phyloP scores from a whole-genome alignment of 352 stramenopile species.

The Globisporangium radiosum region DNA sequence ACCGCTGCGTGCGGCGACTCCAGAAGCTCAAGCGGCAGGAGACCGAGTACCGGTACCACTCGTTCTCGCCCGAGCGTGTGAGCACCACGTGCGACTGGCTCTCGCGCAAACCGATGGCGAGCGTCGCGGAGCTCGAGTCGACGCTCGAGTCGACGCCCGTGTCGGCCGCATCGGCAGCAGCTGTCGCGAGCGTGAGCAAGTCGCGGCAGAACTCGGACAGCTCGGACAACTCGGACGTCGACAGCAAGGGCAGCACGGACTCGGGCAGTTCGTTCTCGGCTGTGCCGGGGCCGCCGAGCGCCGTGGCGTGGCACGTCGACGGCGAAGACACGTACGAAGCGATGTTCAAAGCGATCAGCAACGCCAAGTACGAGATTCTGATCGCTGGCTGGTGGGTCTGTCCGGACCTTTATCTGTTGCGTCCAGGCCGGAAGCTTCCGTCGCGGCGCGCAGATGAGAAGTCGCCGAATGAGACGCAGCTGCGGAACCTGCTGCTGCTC shows the following conservation, averaged over 20 bases:
- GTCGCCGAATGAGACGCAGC: slow-evolving; percentile 56
- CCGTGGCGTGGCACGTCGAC: slow-evolving; percentile 83
- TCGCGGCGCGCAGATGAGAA: slow-evolving; percentile 27
- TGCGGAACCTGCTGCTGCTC: slow-evolving; percentile 70
- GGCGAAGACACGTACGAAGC: slow-evolving; percentile 81
- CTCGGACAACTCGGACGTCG: slow-evolving; percentile 11
- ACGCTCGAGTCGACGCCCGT: slow-evolving; percentile 9
- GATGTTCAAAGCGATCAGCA: slow-evolving; percentile 83
- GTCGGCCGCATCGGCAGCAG: background rate
- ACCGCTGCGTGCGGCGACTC: slow-evolving; percentile 59
- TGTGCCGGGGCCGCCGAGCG: slow-evolving; percentile 32
- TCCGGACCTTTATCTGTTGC: slow-evolving; percentile 76
- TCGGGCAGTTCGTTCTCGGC: slow-evolving; percentile 49
- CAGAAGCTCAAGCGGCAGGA: slow-evolving; percentile 77
- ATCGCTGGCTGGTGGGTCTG: slow-evolving; percentile 90
- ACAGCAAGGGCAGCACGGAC: slow-evolving; percentile 55
- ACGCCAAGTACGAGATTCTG: slow-evolving; percentile 85
- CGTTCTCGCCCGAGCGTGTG: slow-evolving; percentile 62
- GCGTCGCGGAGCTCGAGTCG: slow-evolving; percentile 22
- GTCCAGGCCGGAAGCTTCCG: slow-evolving; percentile 51
- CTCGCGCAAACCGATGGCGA: slow-evolving; percentile 18
- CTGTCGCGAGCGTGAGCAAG: background rate
- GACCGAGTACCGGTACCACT: slow-evolving; percentile 65
- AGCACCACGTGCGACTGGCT: slow-evolving; percentile 27
- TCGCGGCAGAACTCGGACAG: slow-evolving; percentile 11